Conservation (phyloP, 192 early-diverging fungal species). For the Jimgerdemannia lactiflua region DNA sequence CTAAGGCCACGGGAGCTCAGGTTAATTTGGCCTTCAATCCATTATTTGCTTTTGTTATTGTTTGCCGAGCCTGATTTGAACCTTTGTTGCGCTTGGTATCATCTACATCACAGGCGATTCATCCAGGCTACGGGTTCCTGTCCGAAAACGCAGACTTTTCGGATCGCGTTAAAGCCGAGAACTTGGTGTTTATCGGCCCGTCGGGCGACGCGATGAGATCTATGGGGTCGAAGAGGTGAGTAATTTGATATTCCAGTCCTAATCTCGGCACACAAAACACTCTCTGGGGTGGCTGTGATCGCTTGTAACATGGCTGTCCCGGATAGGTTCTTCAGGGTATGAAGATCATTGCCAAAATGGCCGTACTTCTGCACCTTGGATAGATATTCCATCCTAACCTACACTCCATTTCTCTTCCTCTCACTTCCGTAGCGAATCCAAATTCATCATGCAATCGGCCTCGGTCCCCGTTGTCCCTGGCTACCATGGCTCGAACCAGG, state of each 20-base stretch:
- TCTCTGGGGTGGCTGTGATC: neutral
- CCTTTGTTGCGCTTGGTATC: neutral
- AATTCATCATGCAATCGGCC: conserved; percentile 88
- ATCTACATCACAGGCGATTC: conserved; percentile 69
- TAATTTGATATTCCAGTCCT: neutral
- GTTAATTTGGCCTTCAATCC: conserved; percentile 14
- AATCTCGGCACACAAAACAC: neutral
- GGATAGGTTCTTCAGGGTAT: too few relatives aligned
- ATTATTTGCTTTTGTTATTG: neutral
- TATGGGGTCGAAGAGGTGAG: conserved; percentile 87
- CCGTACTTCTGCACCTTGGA: too few relatives aligned
- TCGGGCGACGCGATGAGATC: conserved; percentile 81
- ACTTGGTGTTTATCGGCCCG: conserved; percentile 89
- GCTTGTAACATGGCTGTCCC: too few relatives aligned
- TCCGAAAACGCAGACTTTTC: conserved; percentile 94
- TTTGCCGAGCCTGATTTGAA: too few relatives aligned
- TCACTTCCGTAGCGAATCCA: conserved; percentile 62
- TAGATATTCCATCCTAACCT: too few relatives aligned
- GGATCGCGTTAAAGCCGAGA: conserved; percentile 57
- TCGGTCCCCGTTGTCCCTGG: conserved; percentile 92
- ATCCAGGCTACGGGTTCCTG: conserved; percentile 97
- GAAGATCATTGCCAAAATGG: too few relatives aligned
- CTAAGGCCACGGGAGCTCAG: conserved; percentile 71
- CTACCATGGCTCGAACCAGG: conserved; percentile 89
- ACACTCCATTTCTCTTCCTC: too few relatives aligned